Base-by-base conservation (phyloP, 805 yeast genomes). In the Yarrowia sp. region DNA sequence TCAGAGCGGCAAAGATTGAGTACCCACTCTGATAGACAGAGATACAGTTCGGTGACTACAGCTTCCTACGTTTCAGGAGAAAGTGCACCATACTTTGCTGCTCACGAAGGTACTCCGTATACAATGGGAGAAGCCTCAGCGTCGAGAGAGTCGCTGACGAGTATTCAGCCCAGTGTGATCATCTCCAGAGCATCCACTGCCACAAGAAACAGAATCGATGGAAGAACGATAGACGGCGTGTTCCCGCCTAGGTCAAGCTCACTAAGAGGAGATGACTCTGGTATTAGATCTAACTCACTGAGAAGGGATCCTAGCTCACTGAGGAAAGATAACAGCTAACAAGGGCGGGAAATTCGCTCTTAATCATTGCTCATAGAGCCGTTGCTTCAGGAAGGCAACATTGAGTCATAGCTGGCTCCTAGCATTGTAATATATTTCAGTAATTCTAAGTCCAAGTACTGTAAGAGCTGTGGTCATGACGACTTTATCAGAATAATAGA, bases 81-180 rank as follows among this genome's bases (percentile, higher is more conserved):
- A 4, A 19, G 36, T 8, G 46, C 19, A 9, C 35, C 45, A 8
- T 55, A 32, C 40, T 14, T 49, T 10, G 36, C n/a, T 12, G 49
- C 26, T 16, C 32, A 2, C 9, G 8, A 8, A 12, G 35, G 5
- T 16, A n/a, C 35, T 19, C 50, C 35, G 8, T 19, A 46, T 35
- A 11, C 36, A 8, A 5, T 38, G 4, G 52, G 52, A 11, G 50
- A 22, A 8, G 9, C 12, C 3, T 48, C 52, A 2, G 11, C 12
- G 1, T 48, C 59, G 5, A n/a, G 8, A 0, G 59, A 53, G 36
- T 55, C 61, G 5, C 19, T 55, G 16, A 22, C 45, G 0, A 55
- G 61, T 14, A 55, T 55, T 19, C 61, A 55, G 46, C 61, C 61
- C 2, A 55, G 61, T 15, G 61, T 55, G 8, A 14, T 38, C n/a